Evolutionary conservation across 805 yeast species (phyloP).

Genomic region (Candida ficus): DNA sequence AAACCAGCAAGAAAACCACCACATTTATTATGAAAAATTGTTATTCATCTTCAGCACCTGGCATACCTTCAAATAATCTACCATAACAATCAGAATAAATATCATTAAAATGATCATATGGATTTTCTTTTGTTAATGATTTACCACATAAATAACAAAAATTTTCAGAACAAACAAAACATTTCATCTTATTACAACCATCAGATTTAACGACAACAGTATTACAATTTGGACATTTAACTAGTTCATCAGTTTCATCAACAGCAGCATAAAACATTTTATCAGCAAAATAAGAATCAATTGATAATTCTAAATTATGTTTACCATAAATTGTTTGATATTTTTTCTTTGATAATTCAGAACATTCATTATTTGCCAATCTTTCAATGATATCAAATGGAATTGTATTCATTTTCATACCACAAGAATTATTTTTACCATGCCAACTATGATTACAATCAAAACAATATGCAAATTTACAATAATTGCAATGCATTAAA

Average conservation of each 20-base stretch:
- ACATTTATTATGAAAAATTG: constrained; percentile 14
- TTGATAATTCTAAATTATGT: constrained; percentile 35
- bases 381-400: constrained; percentile 24
- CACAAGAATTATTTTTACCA: constrained; percentile 45
- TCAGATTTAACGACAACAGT: constrained; percentile 47
- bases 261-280: constrained; percentile 40
- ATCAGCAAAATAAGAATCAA: constrained; percentile 43
- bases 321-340: constrained; percentile 42
- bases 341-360: constrained; percentile 30
- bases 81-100: constrained; percentile 40
- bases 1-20: constrained; percentile 32
- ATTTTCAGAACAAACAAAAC: constrained; percentile 40
- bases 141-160: constrained; percentile 56
- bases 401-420: constrained; percentile 27
- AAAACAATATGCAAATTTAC: constrained; percentile 51
- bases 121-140: constrained; percentile 33
- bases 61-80: constrained; percentile 48
- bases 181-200: constrained; percentile 63
- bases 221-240: constrained; percentile 49
- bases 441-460: constrained; percentile 60
- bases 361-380: constrained; percentile 19
- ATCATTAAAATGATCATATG: constrained; percentile 49
- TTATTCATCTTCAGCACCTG: constrained; percentile 24
- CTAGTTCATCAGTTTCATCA: constrained; percentile 35
- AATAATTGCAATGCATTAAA: constrained; percentile 43